A percentile compares a stretch with the other conserved stretches of the same genome.
These are phyloP conservation scores for Coemansia brasiliensis DNA, from an alignment of 192 early-diverging fungal species.

Conservation along the genomic window DNA sequence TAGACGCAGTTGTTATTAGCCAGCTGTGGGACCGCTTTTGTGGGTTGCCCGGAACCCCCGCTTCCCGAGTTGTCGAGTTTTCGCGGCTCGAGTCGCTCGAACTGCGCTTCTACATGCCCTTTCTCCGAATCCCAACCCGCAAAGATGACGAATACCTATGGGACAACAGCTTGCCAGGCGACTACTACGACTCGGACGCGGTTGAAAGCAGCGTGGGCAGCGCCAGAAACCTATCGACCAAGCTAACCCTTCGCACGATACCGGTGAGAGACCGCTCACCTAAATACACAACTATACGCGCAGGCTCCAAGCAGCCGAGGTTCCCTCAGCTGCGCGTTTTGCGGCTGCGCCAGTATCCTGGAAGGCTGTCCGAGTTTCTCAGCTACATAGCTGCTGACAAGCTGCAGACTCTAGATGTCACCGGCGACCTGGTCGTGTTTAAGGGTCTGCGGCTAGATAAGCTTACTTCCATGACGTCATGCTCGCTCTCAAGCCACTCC, in stretches of 20 bases:
- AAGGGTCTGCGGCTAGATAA: conserved; percentile 31
- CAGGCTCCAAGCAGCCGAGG: conserved; percentile 23
- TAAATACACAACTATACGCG: conserved; percentile 25
- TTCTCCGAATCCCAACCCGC: conserved; percentile 28
- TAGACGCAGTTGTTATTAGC: conserved; percentile 31
- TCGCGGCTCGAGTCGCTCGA: conserved; percentile 18
- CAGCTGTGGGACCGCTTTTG: conserved; percentile 45
- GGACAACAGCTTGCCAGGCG: neutral
- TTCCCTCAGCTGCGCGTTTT: conserved; percentile 38
- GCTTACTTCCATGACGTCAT: conserved; percentile 7
- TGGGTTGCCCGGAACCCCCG: conserved; percentile 2
- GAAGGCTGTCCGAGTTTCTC: conserved; percentile 35
- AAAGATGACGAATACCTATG: conserved; percentile 19
- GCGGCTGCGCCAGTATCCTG: conserved; percentile 30
- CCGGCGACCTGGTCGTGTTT: conserved; percentile 33
- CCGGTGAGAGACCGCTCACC: conserved; percentile 33
- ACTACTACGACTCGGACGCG: neutral
- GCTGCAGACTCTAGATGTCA: conserved; percentile 21
- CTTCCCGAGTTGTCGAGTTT: conserved; percentile 13
- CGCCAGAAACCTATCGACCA: conserved; percentile 10
- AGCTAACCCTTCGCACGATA: neutral
- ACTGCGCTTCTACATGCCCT: conserved; percentile 38
- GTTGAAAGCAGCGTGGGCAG: conserved; percentile 1
- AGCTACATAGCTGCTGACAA: conserved; percentile 21
- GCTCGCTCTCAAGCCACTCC: conserved; percentile 20